Percentiles rank a stretch among this genome's conserved stretches.
phyloP scores from a whole-genome alignment of 2,329 filamentous ascomycete genomes.

The Microascus cirrosus region DNA sequence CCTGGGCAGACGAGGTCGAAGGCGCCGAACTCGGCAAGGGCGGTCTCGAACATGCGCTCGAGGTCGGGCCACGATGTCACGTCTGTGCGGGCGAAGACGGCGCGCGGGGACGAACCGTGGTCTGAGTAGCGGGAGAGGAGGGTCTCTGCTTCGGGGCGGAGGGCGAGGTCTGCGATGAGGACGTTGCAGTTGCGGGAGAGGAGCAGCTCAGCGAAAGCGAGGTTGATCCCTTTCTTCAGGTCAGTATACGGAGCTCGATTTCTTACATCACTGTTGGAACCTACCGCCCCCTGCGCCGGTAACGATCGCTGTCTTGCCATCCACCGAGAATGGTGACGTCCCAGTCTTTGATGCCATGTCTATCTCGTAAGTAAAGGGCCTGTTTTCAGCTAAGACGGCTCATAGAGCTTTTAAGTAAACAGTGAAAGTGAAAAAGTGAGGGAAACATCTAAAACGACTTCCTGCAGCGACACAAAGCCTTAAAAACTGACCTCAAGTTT shows the following conservation, averaged over 20 bases:
- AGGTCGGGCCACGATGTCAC: slow-evolving; percentile 30
- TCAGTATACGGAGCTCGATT: background rate
- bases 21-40: slow-evolving; percentile 21
- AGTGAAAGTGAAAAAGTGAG: too few species aligned
- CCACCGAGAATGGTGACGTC: background rate
- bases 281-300: slow-evolving; percentile 13
- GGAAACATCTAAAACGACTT: too few species aligned
- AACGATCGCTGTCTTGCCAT: slow-evolving; percentile 16
- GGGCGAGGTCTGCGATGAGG: slow-evolving; percentile 28
- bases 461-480: too few species aligned
- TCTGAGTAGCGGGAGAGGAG: slow-evolving; percentile 15
- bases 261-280: slow-evolving; percentile 8
- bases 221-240: slow-evolving; percentile 24
- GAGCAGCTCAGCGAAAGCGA: slow-evolving; percentile 30
- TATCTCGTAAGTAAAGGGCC: background rate
- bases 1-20: slow-evolving; percentile 32
- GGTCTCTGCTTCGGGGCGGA: slow-evolving; percentile 27
- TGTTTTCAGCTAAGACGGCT: too few species aligned
- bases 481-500: too few species aligned
- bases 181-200: slow-evolving; percentile 30
- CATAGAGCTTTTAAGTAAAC: too few species aligned
- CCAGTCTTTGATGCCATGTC: background rate
- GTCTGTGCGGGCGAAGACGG: slow-evolving; percentile 30
- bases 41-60: slow-evolving; percentile 19
- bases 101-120: slow-evolving; percentile 14